Percentiles rank a stretch among this genome's conserved stretches.
Conservation (phyloP, 2,329 filamentous ascomycete genomes). For the Colletotrichum ledebouriae region DNA sequence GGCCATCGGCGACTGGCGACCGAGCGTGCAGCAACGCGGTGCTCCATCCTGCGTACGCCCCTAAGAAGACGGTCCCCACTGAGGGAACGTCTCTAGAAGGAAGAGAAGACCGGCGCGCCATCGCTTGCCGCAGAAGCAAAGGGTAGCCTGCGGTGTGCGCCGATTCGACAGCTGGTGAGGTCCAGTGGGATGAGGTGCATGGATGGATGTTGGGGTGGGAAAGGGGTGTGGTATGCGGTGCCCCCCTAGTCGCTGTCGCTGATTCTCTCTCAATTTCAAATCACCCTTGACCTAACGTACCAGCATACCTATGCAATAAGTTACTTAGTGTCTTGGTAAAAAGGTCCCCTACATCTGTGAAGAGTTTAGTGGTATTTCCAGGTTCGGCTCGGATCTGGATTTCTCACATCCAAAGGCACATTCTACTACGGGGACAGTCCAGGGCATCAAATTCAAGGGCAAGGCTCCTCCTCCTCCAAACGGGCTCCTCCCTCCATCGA, state of each 20-base stretch:
- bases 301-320: no score
- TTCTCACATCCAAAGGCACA: constrained; percentile 4
- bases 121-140: not conserved
- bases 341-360: no score
- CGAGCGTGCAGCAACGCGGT: constrained; percentile 36
- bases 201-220: no score
- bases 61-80: constrained; percentile 15
- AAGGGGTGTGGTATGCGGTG: no score
- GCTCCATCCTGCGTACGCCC: constrained; percentile 1
- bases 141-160: not conserved
- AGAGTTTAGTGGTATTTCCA: constrained; percentile 19
- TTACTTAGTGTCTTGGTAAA: no score
- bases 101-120: not conserved
- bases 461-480: not conserved
- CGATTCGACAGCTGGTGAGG: constrained; percentile 1
- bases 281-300: no score
- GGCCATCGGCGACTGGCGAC: constrained; percentile 38
- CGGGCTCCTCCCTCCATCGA: no score
- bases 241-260: no score
- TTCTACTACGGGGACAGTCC: not conserved
- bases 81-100: constrained; percentile 33
- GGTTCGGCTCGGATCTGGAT: constrained; percentile 13
- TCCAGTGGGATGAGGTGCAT: no score
- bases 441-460: not conserved
- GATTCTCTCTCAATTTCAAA: no score